Conservation (phyloP, 2,329 filamentous ascomycete species). For the Aspergillus caelatus region DNA sequence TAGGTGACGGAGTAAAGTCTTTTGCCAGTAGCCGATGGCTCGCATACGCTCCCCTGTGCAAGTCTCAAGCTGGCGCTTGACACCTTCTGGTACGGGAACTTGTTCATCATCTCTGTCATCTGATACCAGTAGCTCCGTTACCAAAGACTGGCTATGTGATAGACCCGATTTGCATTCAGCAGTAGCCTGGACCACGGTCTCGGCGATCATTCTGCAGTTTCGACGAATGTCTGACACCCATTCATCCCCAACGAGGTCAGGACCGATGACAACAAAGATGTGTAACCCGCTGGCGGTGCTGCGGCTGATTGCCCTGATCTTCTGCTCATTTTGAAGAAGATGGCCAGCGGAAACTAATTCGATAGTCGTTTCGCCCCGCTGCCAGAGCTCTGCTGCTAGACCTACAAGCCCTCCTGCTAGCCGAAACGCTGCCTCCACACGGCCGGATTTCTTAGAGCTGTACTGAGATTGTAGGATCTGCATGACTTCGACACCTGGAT, state of each 20-base stretch:
- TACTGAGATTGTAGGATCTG: constrained; percentile 41
- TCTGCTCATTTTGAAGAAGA: constrained; percentile 28
- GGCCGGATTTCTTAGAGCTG: constrained; percentile 29
- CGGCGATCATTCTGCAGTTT: constrained; percentile 43
- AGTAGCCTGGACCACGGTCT: constrained; percentile 41
- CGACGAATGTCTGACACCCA: constrained; percentile 30
- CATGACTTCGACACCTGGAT: constrained; percentile 51
- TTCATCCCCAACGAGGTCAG: constrained; percentile 28
- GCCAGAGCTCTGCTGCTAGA: constrained; percentile 38
- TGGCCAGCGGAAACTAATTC: constrained; percentile 38
- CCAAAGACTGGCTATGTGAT: constrained; percentile 39
- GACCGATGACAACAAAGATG: constrained; percentile 35
- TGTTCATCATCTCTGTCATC: constrained; percentile 40
- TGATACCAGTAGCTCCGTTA: constrained; percentile 38
- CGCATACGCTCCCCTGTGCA: constrained; percentile 34
- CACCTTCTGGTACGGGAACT: constrained; percentile 23
- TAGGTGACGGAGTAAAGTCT: constrained; percentile 51
- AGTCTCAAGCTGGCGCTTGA: constrained; percentile 27
- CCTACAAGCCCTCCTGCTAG: constrained; percentile 38
- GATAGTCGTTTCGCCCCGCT: constrained; percentile 32
- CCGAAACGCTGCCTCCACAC: constrained; percentile 50
- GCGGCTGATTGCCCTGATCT: constrained; percentile 39
- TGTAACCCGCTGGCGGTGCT: constrained; percentile 28
- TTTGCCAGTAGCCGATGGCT: constrained; percentile 26
- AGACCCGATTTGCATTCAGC: constrained; percentile 39